These are phyloP conservation scores for Psilocybe cubensis DNA, from an alignment of 768 basidiomycete genomes.

Conservation along the genomic window DNA sequence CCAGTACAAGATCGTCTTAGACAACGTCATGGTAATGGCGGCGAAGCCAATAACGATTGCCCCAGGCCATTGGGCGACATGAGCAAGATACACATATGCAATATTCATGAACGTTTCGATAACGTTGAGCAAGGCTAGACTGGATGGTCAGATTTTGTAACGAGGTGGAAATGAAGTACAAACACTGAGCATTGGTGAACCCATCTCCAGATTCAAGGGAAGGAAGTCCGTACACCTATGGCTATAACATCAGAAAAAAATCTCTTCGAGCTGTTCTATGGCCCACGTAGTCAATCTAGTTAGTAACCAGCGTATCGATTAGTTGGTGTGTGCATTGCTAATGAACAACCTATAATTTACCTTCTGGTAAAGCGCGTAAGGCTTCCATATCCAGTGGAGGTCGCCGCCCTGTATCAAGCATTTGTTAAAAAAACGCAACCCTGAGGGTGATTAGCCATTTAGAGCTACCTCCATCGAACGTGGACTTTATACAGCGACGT, in stretches of 20 bases:
- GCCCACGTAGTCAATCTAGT: constrained; percentile 40
- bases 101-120: constrained; percentile 80
- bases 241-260: background rate
- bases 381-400: constrained; percentile 90
- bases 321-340: constrained; percentile 32
- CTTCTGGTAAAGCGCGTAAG: constrained; percentile 80
- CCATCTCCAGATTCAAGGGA: constrained; percentile 70
- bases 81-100: constrained; percentile 74
- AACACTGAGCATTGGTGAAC: constrained; percentile 87
- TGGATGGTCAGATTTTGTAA: background rate
- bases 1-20: constrained; percentile 87
- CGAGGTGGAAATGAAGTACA: constrained; percentile 22
- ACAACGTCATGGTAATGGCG: constrained; percentile 75
- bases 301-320: background rate
- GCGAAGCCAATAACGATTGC: constrained; percentile 79
- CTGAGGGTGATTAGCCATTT: background rate
- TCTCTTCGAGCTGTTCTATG: background rate
- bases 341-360: constrained; percentile 39
- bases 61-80: constrained; percentile 59
- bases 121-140: constrained; percentile 74
- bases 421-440: background rate
- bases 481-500: constrained; percentile 49
- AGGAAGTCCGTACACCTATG: constrained; percentile 72
- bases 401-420: constrained; percentile 66
- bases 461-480: constrained; percentile 68